Evolutionary conservation across 345 rosid genomes (phyloP).

Genomic region (Eucalyptus paniculata): DNA sequence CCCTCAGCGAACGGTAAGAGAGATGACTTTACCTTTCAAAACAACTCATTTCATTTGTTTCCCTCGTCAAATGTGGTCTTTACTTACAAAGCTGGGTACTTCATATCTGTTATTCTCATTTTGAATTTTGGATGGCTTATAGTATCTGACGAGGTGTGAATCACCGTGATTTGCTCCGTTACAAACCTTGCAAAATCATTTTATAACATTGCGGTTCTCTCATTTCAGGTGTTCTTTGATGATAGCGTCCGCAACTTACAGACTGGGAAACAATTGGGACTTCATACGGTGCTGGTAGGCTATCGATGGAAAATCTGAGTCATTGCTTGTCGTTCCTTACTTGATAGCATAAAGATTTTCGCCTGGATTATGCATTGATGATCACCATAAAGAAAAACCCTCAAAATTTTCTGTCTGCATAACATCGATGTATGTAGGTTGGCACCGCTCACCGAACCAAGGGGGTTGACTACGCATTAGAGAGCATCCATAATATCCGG

Average conservation of each 20-base stretch:
- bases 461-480: slow-evolving; percentile 72
- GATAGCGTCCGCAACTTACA: slow-evolving; percentile 78
- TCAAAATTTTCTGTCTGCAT: not conserved
- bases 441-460: slow-evolving; percentile 51
- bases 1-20: slow-evolving; percentile 67
- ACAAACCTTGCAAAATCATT: not conserved
- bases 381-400: not conserved
- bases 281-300: slow-evolving; percentile 77
- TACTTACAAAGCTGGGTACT: not conserved
- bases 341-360: not conserved
- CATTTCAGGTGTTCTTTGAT: slow-evolving; percentile 75
- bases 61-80: not conserved
- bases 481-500: slow-evolving; percentile 82
- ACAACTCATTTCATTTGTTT: not conserved
- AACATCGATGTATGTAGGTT: slow-evolving; percentile 19
- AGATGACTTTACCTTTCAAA: not conserved
- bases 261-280: slow-evolving; percentile 61
- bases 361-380: not conserved
- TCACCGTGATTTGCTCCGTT: not conserved
- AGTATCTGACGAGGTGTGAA: not conserved
- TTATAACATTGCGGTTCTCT: not conserved
- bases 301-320: not conserved
- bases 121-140: not conserved
- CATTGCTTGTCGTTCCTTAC: not conserved
- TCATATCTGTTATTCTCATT: not conserved